Base-by-base conservation (phyloP, 495 filamentous ascomycete genomes). In the Aspergillus homomorphus region DNA sequence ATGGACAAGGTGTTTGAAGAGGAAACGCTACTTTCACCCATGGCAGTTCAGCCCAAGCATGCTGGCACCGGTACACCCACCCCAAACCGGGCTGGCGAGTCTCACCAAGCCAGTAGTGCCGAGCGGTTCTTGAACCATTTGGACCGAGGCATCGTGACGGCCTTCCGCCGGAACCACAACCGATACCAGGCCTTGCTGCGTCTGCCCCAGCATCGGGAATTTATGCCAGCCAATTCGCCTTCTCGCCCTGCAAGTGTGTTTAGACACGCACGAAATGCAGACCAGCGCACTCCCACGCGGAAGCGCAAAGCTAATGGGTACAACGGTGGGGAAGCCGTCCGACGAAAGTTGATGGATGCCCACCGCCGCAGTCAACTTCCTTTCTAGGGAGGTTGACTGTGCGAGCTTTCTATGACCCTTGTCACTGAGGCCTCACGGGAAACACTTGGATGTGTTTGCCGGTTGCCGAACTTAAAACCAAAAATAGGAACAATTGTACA, bases 151-250 rank as follows among this genome's bases (percentile, higher is more conserved):
- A 80, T 86, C 41, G 88, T 92, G 58, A 88, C 87, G 30, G 87
- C 89, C 8, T 94, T 92, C 75, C 88, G 89, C 43, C 83, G 84
- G 41, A 89, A 92, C 65, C 87, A 92, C 69, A 84, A 83, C 66
- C 84, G 86, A 57, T 87, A 89, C 65, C 82, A 88, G 61, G 80
- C 87, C 38, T 77, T 89, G 56, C 76, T 83, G 59, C 84, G 84
- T 68, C 82, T 84, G 59, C 86, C 84, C 3, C 76, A 79, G 49
- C 76, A 79, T 57, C 72, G 75, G 26, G 76, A 79, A 56, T 79
- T 79, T 52, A 79, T 79, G 76, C 76, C 76, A 0, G 76, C 76
- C 42, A 79, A 79, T 56, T 77, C 76, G 2, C 75, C 73, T 2
- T 67, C 76, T 14, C 71, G 74, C 0, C 70, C 73, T 26, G 74